Base-by-base conservation (phyloP, 2,329 filamentous ascomycete species). In the Mycosphaerella sp. region DNA sequence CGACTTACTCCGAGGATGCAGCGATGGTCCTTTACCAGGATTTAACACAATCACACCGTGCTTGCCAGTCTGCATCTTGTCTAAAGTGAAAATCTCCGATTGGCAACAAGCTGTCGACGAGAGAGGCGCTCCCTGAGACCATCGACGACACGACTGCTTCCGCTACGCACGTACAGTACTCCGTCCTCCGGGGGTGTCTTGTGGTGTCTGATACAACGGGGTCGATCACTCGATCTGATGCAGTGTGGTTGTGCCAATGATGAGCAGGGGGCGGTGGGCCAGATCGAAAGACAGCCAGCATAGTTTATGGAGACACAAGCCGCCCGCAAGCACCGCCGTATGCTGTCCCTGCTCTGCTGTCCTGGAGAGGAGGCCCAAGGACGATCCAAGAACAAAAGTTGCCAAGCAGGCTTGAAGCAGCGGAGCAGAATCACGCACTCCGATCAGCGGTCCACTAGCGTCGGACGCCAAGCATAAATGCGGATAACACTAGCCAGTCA, bases 31-130 rank as follows among this genome's bases (percentile, higher is more conserved):
- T 47, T 43, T 35, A 21, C 39, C 35, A 17, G 47, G 32, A 30
- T 50, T 54, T 28, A 54, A 39, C n/a, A 54, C 52, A 39, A 54
- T 54, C 13, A 54, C 52, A 34, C 47, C 47, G 36, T 49, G 52
- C 42, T 42, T 50, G 27, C 52, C 52, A 18, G 43, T 47, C 48
- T 50, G 42, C 43, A 44, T 40, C 27, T 32, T 41, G 39, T 27
- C 39, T 14, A 21, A 3, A 36, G 9, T 32, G 30, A n/a, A 32
- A n/a, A 25, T 28, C 30, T 34, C 32, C 16, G 35, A 21, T 7
- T 14, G 21, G 30, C 44, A 14, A 28, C 18, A 25, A 43, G 14
- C 9, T 37, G 17, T 45, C 16, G 35, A 41, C 8, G n/a, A 17
- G 25, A 21, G 32, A 36, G 35, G 18, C 27, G 39, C 18, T 45